Evolutionary conservation across 2,329 filamentous ascomycete species (phyloP), one percentile per base, ranked within the genome.

Genomic region (Penicillium glabrum): DNA sequence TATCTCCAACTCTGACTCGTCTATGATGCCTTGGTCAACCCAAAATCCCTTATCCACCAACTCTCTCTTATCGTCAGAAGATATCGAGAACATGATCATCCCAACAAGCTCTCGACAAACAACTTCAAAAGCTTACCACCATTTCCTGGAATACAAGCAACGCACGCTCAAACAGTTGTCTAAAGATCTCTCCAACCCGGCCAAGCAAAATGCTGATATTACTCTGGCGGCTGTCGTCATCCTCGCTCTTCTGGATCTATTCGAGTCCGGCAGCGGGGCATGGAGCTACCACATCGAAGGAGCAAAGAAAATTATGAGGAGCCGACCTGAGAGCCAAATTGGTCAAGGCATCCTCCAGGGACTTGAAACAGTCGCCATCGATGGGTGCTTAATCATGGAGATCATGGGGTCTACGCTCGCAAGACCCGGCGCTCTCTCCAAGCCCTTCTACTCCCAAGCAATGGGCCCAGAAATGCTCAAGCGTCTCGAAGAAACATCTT

Each of bases 241-340:
- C 5, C 77, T 82, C 55, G 77, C 81, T 54, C 75, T 81, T 21
- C 76, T 81, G 57, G 80, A 81, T 53, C 69, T 81, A 5, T 74
- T 82, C 5, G 79, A 81, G 58, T 82, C 80, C 0, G 80, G 80
- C 14, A 76, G 74, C 48, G 79, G 79, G 11, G 76, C 79, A 33
- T 83, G 80, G 80, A 81, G 76, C 60, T 75, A 79, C 33, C 80
- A 83, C 57, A 74, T 82, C 48, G 78, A 80, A 57, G 80, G 80
- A 7, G 80, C 79, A n/a, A 77, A 78, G 60, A 76, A 74, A 53
- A 69, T 82, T 21, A 72, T 82, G 26, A 71, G 74, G 39, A 69
- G 70, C 9, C 68, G 79, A 53, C 56, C 68, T 29, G 60, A 61
- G 37, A 57, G 56, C 33, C 51, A 52, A 3, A 45, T 59, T 16